phyloP scores from a whole-genome alignment of 257 asterid genomes.

The Przewalskia tangutica region DNA sequence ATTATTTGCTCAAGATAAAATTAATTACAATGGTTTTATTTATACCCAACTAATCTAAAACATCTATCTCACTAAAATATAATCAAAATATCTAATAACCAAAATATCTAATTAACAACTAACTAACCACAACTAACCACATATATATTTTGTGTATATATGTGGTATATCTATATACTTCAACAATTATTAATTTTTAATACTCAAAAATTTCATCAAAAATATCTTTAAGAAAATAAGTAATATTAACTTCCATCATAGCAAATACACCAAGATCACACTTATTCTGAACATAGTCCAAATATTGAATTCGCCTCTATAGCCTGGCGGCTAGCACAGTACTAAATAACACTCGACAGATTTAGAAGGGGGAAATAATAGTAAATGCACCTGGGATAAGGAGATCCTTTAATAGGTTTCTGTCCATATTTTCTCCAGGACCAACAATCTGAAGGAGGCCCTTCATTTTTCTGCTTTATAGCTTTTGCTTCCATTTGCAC shows the following conservation, averaged over 20 bases:
- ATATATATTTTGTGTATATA: no score
- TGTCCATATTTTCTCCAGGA: conserved; percentile 79
- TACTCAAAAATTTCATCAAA: neutral
- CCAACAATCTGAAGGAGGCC: conserved; percentile 62
- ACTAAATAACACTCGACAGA: neutral
- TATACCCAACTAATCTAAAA: no score
- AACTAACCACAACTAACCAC: no score
- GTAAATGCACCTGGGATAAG: conserved; percentile 51
- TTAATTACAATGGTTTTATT: no score
- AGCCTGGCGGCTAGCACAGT: no score
- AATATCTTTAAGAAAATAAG: neutral
- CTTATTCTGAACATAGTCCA: neutral
- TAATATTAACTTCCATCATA: neutral
- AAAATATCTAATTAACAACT: no score
- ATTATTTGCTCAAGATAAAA: no score
- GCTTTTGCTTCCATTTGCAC: conserved; percentile 41
- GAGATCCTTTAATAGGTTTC: conserved; percentile 71
- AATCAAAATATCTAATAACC: no score
- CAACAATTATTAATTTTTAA: neutral
- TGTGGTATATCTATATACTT: no score
- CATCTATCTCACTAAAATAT: no score
- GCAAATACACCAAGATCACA: neutral
- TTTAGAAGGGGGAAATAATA: neutral
- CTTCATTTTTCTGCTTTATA: conserved; percentile 43
- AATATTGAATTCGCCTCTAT: neutral